Evolutionary conservation across 2,329 filamentous ascomycete genomes (phyloP).

Genomic region (Aquanectria penicillioides): DNA sequence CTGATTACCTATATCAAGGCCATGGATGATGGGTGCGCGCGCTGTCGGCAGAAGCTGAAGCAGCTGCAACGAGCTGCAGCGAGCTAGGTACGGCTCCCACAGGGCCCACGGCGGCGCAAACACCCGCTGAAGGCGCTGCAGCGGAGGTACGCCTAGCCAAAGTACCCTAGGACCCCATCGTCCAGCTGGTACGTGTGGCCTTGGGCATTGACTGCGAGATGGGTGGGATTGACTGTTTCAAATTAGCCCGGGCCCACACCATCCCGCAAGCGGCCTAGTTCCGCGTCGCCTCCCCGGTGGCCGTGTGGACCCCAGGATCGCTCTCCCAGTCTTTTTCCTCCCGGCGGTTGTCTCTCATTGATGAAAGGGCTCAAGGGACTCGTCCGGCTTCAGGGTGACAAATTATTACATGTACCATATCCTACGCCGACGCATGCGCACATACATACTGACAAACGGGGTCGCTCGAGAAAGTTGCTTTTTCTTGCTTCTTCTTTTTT

Average conservation of each 20-base stretch:
- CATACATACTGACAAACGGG: too few relatives aligned
- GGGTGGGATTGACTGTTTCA: slow-evolving; percentile 40
- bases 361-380: too few relatives aligned
- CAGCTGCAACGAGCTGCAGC: neutral
- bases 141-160: slow-evolving; percentile 1
- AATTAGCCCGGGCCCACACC: slow-evolving; percentile 36
- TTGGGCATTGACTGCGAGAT: slow-evolving; percentile 25
- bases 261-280: slow-evolving; percentile 30
- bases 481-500: too few relatives aligned
- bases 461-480: too few relatives aligned
- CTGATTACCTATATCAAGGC: too few relatives aligned
- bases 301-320: slow-evolving; percentile 21
- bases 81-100: neutral
- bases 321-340: slow-evolving; percentile 6
- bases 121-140: slow-evolving; percentile 3
- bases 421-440: too few relatives aligned
- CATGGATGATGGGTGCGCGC: too few relatives aligned
- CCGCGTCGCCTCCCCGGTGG: slow-evolving; percentile 25
- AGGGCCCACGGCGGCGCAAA: slow-evolving; percentile 3
- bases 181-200: slow-evolving; percentile 15
- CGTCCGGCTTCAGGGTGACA: too few relatives aligned
- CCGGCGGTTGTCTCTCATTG: slow-evolving; percentile 15
- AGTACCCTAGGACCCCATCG: slow-evolving; percentile 14
- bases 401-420: too few relatives aligned
- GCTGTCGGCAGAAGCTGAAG: too few relatives aligned